Conservation (phyloP, 495 filamentous ascomycete species). For the Aspergillus sclerotioniger region DNA sequence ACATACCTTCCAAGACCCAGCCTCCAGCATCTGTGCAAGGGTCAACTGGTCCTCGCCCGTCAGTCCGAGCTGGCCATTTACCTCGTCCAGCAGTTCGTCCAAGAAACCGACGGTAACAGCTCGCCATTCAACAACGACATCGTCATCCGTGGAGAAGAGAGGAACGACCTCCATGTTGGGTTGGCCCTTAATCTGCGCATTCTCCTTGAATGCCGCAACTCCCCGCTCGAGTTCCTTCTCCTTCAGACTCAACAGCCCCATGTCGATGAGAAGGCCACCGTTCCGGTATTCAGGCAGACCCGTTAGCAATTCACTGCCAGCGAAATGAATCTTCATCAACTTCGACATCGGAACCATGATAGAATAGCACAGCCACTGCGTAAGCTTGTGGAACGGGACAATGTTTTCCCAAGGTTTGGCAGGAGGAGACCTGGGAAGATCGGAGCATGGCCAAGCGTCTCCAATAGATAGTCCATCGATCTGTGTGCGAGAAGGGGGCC, state of each 20-base stretch:
- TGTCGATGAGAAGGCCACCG: slow-evolving; percentile 66
- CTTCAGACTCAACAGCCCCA: slow-evolving; percentile 62
- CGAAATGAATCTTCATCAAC: slow-evolving; percentile 62
- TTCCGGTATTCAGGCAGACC: slow-evolving; percentile 71
- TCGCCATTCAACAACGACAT: slow-evolving; percentile 71
- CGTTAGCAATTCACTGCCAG: slow-evolving; percentile 61
- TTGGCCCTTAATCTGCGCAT: slow-evolving; percentile 72
- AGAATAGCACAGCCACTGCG: slow-evolving; percentile 73
- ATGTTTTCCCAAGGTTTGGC: slow-evolving; percentile 87
- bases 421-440: slow-evolving; percentile 71
- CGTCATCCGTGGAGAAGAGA: slow-evolving; percentile 61
- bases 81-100: slow-evolving; percentile 57
- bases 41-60: slow-evolving; percentile 51
- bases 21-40: slow-evolving; percentile 68
- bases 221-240: slow-evolving; percentile 58
- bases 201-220: slow-evolving; percentile 65
- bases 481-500: slow-evolving; percentile 84
- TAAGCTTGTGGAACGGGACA: slow-evolving; percentile 79
- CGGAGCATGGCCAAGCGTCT: slow-evolving; percentile 89
- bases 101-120: slow-evolving; percentile 65
- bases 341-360: slow-evolving; percentile 69
- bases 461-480: slow-evolving; percentile 87
- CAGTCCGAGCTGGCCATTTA: slow-evolving; percentile 62
- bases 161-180: slow-evolving; percentile 67
- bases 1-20: slow-evolving; percentile 77